phyloP scores from a whole-genome alignment of 352 stramenopile species.

The Pythium sukuiense region DNA sequence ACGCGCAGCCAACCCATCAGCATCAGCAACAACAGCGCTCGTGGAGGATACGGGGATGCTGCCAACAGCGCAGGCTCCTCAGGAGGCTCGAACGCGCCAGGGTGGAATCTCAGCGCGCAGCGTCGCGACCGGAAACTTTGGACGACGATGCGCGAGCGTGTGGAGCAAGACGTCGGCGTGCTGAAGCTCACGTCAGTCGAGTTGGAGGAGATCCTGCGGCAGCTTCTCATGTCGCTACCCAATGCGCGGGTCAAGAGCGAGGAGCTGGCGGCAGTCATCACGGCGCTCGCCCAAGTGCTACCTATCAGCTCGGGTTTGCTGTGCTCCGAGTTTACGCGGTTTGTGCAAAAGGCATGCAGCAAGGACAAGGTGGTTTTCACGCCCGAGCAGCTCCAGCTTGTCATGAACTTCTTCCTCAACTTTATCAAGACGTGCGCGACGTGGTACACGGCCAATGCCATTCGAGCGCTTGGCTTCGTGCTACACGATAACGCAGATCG shows the following conservation, averaged over 20 bases:
- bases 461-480: conserved; percentile 69
- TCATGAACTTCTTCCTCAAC: conserved; percentile 70
- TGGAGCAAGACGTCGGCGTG: conserved; percentile 57
- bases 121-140: conserved; percentile 71
- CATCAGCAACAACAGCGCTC: conserved; percentile 12
- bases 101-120: conserved; percentile 64
- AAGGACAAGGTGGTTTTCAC: conserved; percentile 77
- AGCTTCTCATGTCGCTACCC: conserved; percentile 57
- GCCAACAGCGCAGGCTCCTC: neutral
- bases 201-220: conserved; percentile 77
- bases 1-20: conserved; percentile 29
- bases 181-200: conserved; percentile 72
- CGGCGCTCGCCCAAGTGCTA: conserved; percentile 55
- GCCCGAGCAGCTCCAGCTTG: conserved; percentile 46
- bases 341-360: conserved; percentile 75
- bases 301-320: conserved; percentile 70
- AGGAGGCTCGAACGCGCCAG: conserved; percentile 9
- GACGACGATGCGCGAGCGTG: conserved; percentile 45
- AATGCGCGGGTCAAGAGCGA: conserved; percentile 64
- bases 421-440: conserved; percentile 77
- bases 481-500: conserved; percentile 81
- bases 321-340: conserved; percentile 75
- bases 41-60: neutral
- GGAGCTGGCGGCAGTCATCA: conserved; percentile 56
- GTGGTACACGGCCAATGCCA: conserved; percentile 73